Evolutionary conservation across 257 asterid genomes (phyloP).

Genomic region (Nicotiana tomentosiformis): DNA sequence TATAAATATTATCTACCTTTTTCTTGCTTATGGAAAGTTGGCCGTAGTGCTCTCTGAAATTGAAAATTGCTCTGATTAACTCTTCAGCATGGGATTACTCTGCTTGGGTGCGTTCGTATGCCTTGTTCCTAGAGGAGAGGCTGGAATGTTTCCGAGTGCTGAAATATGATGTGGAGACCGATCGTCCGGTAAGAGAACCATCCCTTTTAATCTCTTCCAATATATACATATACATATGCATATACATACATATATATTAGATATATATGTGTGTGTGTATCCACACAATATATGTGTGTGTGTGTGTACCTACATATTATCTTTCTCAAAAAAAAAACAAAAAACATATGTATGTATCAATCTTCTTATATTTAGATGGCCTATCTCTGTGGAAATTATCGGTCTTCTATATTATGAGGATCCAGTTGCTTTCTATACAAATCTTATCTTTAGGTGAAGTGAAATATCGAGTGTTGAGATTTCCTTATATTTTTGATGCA

Average conservation of each 20-base stretch:
- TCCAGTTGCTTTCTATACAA: neutral
- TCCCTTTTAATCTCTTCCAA: neutral
- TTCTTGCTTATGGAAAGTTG: neutral
- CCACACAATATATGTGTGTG: no score
- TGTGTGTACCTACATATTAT: no score
- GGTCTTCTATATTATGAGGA: neutral
- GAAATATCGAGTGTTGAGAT: neutral
- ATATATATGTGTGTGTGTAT: no score
- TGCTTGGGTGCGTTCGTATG: slow-evolving; percentile 91
- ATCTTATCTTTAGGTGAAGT: neutral
- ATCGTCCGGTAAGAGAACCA: slow-evolving; percentile 50
- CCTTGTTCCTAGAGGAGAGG: slow-evolving; percentile 93
- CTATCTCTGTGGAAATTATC: neutral
- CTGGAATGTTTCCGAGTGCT: slow-evolving; percentile 83
- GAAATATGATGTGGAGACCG: slow-evolving; percentile 79
- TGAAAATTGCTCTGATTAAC: slow-evolving; percentile 16
- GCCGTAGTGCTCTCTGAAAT: neutral
- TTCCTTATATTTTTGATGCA: neutral
- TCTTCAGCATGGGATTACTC: slow-evolving; percentile 96
- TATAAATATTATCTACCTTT: slow-evolving; percentile 21
- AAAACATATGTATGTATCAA: no score
- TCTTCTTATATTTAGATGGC: neutral
- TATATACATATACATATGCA: no score
- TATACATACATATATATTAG: no score
- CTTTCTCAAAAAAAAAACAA: no score